A percentile compares a stretch with the other conserved stretches of the same genome.
Conservation (phyloP, 306 rosid species). For the Coriaria nepalensis region DNA sequence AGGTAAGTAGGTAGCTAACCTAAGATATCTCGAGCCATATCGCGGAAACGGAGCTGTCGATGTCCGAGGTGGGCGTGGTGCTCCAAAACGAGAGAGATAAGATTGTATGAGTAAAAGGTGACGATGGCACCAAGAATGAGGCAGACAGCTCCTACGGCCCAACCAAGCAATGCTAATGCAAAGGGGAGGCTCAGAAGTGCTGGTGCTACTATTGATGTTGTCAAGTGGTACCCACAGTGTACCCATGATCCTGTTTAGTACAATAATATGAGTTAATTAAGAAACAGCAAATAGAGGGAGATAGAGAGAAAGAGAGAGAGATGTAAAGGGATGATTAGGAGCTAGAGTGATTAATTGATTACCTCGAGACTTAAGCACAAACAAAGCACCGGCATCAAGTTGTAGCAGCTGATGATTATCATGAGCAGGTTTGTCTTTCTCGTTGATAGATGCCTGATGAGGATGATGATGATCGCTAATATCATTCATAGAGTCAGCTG, state of each 20-base stretch:
- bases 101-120: slow-evolving; percentile 76
- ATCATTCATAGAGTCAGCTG: no score
- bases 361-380: slow-evolving; percentile 76
- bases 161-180: slow-evolving; percentile 49
- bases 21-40: slow-evolving; percentile 48
- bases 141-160: slow-evolving; percentile 72
- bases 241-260: slow-evolving; percentile 53
- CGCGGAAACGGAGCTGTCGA: slow-evolving; percentile 68
- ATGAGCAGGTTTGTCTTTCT: no score
- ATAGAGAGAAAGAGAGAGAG: no score
- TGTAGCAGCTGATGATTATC: slow-evolving; percentile 2
- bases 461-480: no score
- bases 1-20: slow-evolving; percentile 20
- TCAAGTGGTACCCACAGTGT: slow-evolving; percentile 83
- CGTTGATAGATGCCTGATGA: no score
- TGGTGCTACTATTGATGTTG: slow-evolving; percentile 66
- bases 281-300: no score
- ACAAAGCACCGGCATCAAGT: slow-evolving; percentile 68
- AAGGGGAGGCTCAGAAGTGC: slow-evolving; percentile 52
- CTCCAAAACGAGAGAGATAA: slow-evolving; percentile 53
- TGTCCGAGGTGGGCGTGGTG: slow-evolving; percentile 52
- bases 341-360: not conserved
- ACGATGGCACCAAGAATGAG: slow-evolving; percentile 22
- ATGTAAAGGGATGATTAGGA: not conserved
- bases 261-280: not conserved